Percentiles rank a stretch among this genome's conserved stretches.
Conservation (phyloP, 2,329 filamentous ascomycete genomes). For the Penicillium sp. region DNA sequence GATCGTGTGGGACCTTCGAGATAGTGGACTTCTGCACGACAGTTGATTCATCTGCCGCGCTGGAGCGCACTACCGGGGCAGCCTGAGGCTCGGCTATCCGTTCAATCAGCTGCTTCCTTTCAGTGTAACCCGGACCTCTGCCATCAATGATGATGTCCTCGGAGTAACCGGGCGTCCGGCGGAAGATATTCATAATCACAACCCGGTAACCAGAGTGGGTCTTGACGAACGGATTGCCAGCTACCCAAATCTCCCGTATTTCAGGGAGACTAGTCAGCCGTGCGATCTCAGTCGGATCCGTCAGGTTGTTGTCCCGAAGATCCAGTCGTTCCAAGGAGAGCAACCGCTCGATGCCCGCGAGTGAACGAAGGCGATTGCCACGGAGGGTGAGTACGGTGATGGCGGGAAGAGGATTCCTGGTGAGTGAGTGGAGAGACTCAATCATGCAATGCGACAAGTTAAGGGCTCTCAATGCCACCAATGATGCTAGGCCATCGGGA, state of each 20-base stretch:
- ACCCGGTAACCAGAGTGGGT: constrained; percentile 81
- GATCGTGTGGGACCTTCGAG: constrained; percentile 15
- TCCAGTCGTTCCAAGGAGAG: constrained; percentile 86
- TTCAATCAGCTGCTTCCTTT: constrained; percentile 79
- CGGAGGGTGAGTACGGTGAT: constrained; percentile 91
- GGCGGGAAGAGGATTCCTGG: constrained; percentile 76
- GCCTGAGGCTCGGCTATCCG: constrained; percentile 70
- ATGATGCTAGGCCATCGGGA: constrained; percentile 79
- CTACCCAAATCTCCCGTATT: constrained; percentile 86
- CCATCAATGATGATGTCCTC: constrained; percentile 90
- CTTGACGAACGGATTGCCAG: constrained; percentile 85
- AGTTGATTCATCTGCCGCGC: constrained; percentile 58
- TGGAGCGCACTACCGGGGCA: constrained; percentile 72
- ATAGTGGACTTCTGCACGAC: constrained; percentile 63
- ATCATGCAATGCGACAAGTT: constrained; percentile 99
- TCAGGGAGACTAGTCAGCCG: constrained; percentile 86
- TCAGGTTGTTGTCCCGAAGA: constrained; percentile 81
- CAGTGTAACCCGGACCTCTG: constrained; percentile 74
- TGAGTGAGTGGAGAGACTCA: constrained; percentile 81
- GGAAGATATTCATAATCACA: constrained; percentile 93
- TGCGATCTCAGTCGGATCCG: constrained; percentile 87
- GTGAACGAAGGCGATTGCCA: constrained; percentile 77
- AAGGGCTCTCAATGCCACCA: constrained; percentile 83
- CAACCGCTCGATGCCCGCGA: constrained; percentile 85
- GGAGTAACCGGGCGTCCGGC: constrained; percentile 79